Conservation (phyloP, 805 yeast genomes). For the Phaffomyces opuntiae region DNA sequence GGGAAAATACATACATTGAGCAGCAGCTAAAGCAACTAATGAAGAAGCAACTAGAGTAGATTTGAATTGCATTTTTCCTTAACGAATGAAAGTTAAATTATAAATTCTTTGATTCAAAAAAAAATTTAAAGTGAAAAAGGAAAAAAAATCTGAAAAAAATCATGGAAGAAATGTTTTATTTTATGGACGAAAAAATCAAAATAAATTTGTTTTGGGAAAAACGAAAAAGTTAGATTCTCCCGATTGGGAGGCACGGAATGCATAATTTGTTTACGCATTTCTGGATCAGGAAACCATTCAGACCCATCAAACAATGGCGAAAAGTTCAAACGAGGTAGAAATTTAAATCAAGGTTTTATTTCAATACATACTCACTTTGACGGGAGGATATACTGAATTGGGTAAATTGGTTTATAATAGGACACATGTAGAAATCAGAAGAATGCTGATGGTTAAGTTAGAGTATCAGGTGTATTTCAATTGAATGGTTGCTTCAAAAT, state of each 20-base stretch:
- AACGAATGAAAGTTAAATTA: not conserved
- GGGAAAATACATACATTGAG: conserved; percentile 30
- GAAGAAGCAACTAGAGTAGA: conserved; percentile 42
- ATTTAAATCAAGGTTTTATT: no score
- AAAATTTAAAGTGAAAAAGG: not conserved
- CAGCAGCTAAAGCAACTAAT: conserved; percentile 40
- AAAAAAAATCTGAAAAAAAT: not conserved
- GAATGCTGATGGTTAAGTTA: no score
- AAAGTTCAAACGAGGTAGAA: no score
- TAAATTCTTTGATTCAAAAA: not conserved
- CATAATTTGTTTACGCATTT: not conserved
- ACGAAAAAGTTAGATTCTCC: not conserved
- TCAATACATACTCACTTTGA: no score
- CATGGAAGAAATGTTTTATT: not conserved
- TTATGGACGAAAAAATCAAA: conserved; percentile 1
- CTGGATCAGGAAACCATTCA: no score
- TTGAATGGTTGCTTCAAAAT: no score
- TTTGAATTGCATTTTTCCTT: conserved; percentile 47
- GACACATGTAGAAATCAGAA: no score
- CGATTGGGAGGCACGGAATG: not conserved
- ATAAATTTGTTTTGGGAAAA: not conserved
- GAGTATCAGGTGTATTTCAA: no score
- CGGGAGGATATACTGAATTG: no score
- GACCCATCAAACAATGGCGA: no score
- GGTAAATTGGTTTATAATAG: no score